Conservation (phyloP, 2,329 filamentous ascomycete genomes). For the Verticillium isaacii region DNA sequence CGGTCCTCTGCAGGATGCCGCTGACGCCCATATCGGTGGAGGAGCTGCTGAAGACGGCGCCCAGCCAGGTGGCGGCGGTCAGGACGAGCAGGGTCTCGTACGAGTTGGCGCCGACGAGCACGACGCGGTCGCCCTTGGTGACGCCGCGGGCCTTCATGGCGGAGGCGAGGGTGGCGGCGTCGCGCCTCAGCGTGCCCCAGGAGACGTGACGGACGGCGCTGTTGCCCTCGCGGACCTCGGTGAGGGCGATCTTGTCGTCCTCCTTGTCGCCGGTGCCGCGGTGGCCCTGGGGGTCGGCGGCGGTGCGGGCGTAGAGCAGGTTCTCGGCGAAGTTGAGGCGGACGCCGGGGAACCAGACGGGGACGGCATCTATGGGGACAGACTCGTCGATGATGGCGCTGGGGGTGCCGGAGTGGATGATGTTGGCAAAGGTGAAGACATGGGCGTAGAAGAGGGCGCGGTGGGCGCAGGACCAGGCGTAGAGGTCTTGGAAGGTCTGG, state of each 20-base stretch:
- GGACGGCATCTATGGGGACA: slow-evolving; percentile 65
- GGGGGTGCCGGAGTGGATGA: slow-evolving; percentile 61
- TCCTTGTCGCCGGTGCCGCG: slow-evolving; percentile 59
- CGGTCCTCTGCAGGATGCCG: slow-evolving; percentile 68
- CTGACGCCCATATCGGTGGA: slow-evolving; percentile 81
- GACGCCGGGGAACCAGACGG: slow-evolving; percentile 73
- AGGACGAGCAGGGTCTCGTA: slow-evolving; percentile 70
- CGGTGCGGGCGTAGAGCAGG: slow-evolving; percentile 56
- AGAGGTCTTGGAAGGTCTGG: slow-evolving; percentile 64
- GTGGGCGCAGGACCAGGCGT: slow-evolving; percentile 61
- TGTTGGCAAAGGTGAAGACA: slow-evolving; percentile 53
- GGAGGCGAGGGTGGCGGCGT: slow-evolving; percentile 55
- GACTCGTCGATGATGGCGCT: slow-evolving; percentile 62
- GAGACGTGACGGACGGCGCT: slow-evolving; percentile 52
- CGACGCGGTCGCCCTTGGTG: slow-evolving; percentile 66
- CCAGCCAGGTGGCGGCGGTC: slow-evolving; percentile 64
- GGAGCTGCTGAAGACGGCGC: slow-evolving; percentile 69
- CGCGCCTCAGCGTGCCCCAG: slow-evolving; percentile 60
- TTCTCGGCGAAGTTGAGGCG: slow-evolving; percentile 78
- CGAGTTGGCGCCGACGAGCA: slow-evolving; percentile 70
- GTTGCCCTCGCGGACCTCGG: slow-evolving; percentile 66
- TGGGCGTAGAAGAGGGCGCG: slow-evolving; percentile 62
- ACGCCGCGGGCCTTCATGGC: slow-evolving; percentile 66
- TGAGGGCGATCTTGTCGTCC: slow-evolving; percentile 64
- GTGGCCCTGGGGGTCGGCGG: slow-evolving; percentile 33